These are phyloP conservation scores for Xylariales sp. DNA, from an alignment of 2,329 filamentous ascomycete genomes.

Conservation along the genomic window DNA sequence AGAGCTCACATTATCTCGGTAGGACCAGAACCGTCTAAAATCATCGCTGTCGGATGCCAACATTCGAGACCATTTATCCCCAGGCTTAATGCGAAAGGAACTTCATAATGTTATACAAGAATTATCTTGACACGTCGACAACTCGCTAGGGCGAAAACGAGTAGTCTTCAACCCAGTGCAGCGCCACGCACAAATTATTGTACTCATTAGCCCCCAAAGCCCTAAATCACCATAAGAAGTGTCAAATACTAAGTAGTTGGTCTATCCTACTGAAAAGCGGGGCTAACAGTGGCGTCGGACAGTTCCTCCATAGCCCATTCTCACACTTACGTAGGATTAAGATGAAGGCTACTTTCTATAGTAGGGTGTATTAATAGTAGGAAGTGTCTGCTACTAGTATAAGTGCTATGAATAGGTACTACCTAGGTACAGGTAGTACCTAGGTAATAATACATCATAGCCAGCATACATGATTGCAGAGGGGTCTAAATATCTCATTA, in stretches of 20 bases:
- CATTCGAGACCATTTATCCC: neutral
- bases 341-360: constrained; percentile 5
- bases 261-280: neutral
- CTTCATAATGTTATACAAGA: neutral
- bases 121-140: neutral
- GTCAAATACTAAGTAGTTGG: neutral
- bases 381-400: too few relatives aligned
- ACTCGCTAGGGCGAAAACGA: neutral
- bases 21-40: neutral
- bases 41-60: neutral
- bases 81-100: neutral
- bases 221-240: neutral
- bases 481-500: neutral
- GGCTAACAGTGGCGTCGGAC: neutral
- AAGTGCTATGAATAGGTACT: too few relatives aligned
- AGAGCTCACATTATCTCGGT: constrained; percentile 35
- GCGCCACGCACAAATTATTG: neutral
- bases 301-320: constrained; percentile 5
- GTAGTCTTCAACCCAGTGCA: neutral
- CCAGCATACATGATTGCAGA: neutral
- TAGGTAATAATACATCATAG: neutral
- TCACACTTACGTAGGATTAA: neutral
- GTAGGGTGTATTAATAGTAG: neutral
- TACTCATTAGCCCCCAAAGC: neutral
- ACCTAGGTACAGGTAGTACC: too few relatives aligned